These are phyloP conservation scores for Dictyostelium purpureum DNA, from an alignment of 78 protist genomes.

Conservation along the genomic window DNA sequence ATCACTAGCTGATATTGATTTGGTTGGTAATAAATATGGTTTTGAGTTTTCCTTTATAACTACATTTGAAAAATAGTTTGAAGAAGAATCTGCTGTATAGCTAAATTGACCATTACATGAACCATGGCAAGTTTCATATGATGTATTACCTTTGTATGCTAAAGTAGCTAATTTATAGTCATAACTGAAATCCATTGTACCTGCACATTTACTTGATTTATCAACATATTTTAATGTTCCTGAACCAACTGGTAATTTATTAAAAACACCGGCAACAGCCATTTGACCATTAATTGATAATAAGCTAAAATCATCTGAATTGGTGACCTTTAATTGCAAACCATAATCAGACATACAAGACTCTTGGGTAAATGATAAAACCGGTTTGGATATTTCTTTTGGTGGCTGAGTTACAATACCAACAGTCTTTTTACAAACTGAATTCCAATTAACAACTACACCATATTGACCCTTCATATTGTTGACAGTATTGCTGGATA, in stretches of 20 bases:
- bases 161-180: too few relatives aligned
- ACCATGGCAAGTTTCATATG: conserved; percentile 1
- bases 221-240: too few relatives aligned
- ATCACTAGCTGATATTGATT: background rate
- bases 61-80: background rate
- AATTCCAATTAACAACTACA: background rate
- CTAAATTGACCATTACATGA: background rate
- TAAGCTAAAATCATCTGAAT: background rate
- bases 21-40: background rate
- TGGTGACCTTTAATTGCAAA: background rate
- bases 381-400: background rate
- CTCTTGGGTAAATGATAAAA: background rate
- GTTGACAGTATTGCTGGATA: background rate
- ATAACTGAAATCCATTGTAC: too few relatives aligned
- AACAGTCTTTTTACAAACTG: background rate
- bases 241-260: background rate
- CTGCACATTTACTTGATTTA: background rate
- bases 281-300: background rate
- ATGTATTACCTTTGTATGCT: background rate
- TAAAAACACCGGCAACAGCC: background rate
- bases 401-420: background rate
- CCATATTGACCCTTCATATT: background rate
- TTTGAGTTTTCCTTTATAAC: background rate
- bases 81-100: background rate
- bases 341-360: background rate